phyloP scores from a whole-genome alignment of 768 basidiomycete species.

The Boletales sp. region DNA sequence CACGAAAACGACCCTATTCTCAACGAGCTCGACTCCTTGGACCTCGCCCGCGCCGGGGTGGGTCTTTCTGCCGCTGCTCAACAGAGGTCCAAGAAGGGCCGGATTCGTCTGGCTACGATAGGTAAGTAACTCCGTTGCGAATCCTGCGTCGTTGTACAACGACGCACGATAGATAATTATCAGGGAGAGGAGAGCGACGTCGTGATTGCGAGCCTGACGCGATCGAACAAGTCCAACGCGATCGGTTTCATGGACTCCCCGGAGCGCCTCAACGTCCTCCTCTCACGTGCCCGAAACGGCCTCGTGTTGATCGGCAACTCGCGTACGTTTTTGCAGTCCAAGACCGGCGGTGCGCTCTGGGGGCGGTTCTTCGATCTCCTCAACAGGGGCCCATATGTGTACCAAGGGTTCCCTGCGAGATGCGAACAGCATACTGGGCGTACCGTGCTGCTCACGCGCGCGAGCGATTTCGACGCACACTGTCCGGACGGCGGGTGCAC shows the following conservation, averaged over 20 bases:
- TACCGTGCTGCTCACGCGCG: constrained; percentile 34
- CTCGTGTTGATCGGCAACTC: constrained; percentile 66
- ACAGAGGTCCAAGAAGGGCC: constrained; percentile 34
- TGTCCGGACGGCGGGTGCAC: constrained; percentile 64
- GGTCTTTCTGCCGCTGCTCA: constrained; percentile 32
- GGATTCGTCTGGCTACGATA: constrained; percentile 61
- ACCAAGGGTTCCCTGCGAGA: constrained; percentile 44
- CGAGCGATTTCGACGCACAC: constrained; percentile 47
- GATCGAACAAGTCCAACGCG: constrained; percentile 51
- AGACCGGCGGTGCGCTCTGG: constrained; percentile 15
- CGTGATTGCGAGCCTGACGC: constrained; percentile 55
- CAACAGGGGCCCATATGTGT: constrained; percentile 6
- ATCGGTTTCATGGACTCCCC: constrained; percentile 73
- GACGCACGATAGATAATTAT: constrained; percentile 56
- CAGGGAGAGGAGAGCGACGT: constrained; percentile 74
- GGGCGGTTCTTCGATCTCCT: constrained; percentile 8
- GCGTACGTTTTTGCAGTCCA: constrained; percentile 44
- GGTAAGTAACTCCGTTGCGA: constrained; percentile 34
- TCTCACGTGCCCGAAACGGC: constrained; percentile 63
- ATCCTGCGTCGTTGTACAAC: not conserved
- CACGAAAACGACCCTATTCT: constrained; percentile 54
- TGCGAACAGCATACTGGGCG: constrained; percentile 52
- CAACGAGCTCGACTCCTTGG: constrained; percentile 57
- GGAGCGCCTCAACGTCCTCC: constrained; percentile 65
- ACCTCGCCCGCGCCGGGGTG: constrained; percentile 51